These are phyloP conservation scores for Domatiomyces globalis DNA, from an alignment of 2,329 filamentous ascomycete genomes.

Conservation along the genomic window DNA sequence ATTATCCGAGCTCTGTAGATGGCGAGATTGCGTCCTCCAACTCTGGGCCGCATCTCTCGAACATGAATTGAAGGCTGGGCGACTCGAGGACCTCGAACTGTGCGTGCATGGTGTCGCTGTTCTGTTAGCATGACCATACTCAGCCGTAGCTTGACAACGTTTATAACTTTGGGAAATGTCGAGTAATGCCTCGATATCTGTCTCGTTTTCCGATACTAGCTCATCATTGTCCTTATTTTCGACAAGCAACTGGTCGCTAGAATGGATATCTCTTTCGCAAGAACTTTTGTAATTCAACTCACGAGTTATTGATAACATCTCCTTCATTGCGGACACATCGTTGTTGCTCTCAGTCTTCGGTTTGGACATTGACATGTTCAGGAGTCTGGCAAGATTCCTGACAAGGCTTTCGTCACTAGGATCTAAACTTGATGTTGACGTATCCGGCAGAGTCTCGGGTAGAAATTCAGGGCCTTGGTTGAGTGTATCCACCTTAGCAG, in stretches of 20 bases:
- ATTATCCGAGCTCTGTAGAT: background rate
- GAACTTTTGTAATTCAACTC: background rate
- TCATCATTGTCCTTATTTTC: background rate
- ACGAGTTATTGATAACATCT: background rate
- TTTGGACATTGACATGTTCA: background rate
- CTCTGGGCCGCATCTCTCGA: slow-evolving; percentile 6
- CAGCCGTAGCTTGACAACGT: background rate
- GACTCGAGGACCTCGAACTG: background rate
- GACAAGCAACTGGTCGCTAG: background rate
- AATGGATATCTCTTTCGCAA: background rate
- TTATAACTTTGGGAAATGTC: background rate
- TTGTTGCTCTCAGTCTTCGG: background rate
- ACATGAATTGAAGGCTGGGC: slow-evolving; percentile 1
- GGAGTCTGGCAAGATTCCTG: background rate
- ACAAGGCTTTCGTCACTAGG: background rate
- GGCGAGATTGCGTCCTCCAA: slow-evolving; percentile 4
- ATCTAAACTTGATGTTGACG: background rate
- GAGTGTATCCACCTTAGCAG: background rate
- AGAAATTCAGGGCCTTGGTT: background rate
- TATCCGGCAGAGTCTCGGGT: background rate
- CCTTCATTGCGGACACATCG: background rate
- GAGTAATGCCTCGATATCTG: too few species aligned
- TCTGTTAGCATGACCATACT: background rate
- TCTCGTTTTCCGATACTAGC: background rate
- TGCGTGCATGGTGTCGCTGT: background rate